Evolutionary conservation across 2,329 filamentous ascomycete genomes (phyloP).

Genomic region (Ceratocystis papillata): DNA sequence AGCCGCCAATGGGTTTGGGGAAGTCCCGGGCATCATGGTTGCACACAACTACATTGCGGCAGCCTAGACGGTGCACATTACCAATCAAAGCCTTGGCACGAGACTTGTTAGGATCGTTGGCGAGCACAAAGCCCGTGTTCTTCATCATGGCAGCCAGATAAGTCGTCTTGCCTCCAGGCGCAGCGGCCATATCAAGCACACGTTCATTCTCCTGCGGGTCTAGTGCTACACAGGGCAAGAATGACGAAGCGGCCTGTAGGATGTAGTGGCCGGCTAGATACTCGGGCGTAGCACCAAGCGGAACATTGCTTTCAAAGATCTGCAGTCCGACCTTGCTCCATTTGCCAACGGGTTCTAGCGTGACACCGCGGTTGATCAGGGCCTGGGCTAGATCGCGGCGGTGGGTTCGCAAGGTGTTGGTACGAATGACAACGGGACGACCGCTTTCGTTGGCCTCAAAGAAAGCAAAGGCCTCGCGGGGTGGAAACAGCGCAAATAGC

Average conservation of each 20-base stretch:
- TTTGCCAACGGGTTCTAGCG: slow-evolving; percentile 91
- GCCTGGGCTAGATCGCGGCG: slow-evolving; percentile 76
- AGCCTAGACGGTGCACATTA: slow-evolving; percentile 90
- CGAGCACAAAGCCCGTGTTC: slow-evolving; percentile 90
- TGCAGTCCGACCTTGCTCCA: slow-evolving; percentile 98
- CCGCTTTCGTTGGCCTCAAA: slow-evolving; percentile 98
- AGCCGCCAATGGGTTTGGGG: slow-evolving; percentile 86
- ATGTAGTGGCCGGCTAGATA: slow-evolving; percentile 98
- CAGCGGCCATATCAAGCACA: slow-evolving; percentile 86
- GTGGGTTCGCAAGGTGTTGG: slow-evolving; percentile 78
- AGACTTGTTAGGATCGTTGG: slow-evolving; percentile 89
- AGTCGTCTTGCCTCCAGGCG: slow-evolving; percentile 91
- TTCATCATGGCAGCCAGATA: slow-evolving; percentile 93
- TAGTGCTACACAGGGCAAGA: slow-evolving; percentile 94
- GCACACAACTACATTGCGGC: slow-evolving; percentile 88
- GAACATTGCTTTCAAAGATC: slow-evolving; percentile 78
- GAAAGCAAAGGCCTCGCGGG: slow-evolving; percentile 90
- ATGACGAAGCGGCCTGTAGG: slow-evolving; percentile 89
- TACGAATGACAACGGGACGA: slow-evolving; percentile 87
- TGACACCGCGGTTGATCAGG: slow-evolving; percentile 91
- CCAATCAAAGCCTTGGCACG: slow-evolving; percentile 95
- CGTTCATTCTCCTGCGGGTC: slow-evolving; percentile 89
- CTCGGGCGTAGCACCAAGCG: slow-evolving; percentile 88
- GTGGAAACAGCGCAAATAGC: slow-evolving; percentile 82
- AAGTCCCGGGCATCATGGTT: slow-evolving; percentile 93